Base-by-base conservation (phyloP, 78 protist species). In the Polysphondylium violaceum region DNA sequence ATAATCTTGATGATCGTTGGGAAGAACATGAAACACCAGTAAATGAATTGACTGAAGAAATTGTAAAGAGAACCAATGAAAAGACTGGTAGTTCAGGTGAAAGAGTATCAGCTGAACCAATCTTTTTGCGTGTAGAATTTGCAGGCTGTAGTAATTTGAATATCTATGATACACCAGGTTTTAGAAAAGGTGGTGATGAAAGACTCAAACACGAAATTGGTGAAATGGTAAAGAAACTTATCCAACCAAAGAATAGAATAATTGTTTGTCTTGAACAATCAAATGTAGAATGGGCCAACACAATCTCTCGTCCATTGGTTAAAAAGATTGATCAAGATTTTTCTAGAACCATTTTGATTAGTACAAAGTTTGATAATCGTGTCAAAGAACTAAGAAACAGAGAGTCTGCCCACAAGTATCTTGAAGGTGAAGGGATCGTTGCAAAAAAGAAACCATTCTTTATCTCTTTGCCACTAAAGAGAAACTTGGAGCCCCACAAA, bases 311-410 rank as follows among this genome's bases (percentile, higher is more conserved):
- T 36, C 96, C 96, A 17, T 40, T 95, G n/a, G 93, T 76, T 9
- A 74, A 67, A 23, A 73, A 93, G 47, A 93, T 87, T 19, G 96
- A 95, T 43, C 89, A 93, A 21, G 86, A 91, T 25, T 77, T 92
- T 50, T 25, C 79, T 3, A 59, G 96, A 50, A 95, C 95, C 2
- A 88, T 95, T 27, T 23, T 94, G 17, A 67, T 94, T 3, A 94
- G 79, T 61, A 94, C 96, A 19, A 94, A 94, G 63, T 94, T 94
- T 59, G 94, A 94, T 75, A 94, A 94, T 31, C 87, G 96, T n/a
- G 93, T 94, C 17, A 94, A 94, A 17, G 95, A 94, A 19, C 58
- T 94, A 14, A 29, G 89, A 33, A 36, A 27, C 33, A 40, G 92
- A 8, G 95, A 83, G 21, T 35, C 78, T 6, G 95, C 95, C 12